Evolutionary conservation across 768 basidiomycete species (phyloP), one percentile per base, ranked within the genome.

Genomic region (Dioszegia crocea): DNA sequence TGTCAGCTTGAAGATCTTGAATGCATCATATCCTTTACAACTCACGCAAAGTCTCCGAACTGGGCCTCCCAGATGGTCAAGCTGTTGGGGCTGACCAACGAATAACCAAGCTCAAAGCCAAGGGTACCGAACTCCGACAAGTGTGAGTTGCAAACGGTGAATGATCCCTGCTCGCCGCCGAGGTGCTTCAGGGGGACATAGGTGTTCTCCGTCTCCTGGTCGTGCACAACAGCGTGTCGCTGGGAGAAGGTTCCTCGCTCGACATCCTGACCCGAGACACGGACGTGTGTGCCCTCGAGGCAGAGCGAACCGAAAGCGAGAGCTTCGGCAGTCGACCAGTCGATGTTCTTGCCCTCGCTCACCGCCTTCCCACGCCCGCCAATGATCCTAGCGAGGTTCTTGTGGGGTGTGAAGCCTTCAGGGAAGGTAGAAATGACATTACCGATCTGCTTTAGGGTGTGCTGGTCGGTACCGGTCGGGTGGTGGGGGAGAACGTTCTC

Each of bases 181-280:
- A 99, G 83, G 78, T 94, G 85, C 75, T 91, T 91, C 64, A 99
- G 79, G 3, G 94, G 89, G 30, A 91, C 78, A 77, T 91, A 94
- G 75, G 91, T 89, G 73, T 85, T 80, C 78, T 98, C 94, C 68
- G 86, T 96, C 68, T 80, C 82, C 80, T 99, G 94, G 78, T 99
- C 94, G 78, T 98, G 92, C 56, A 99, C 83, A 63, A 99, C 87
- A 47, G 93, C 93, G 70, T 99, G 94, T 44, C 94, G 88, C 74
- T 99, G 94, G 14, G 93, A 97, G 83, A 99, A 99, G 2, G 94
- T 99, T 30, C 94, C 94, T 74, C 94, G 88, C 79, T 99, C 94
- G 54, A 98, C 94, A 75, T 99, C 94, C 79, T 99, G 96, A 29
- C 94, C 94, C 0, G 92, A 96, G 1, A 99, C 81, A 62, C 94